Evolutionary conservation across 495 filamentous ascomycete species (phyloP).

Genomic region (Cairneyella variabilis): DNA sequence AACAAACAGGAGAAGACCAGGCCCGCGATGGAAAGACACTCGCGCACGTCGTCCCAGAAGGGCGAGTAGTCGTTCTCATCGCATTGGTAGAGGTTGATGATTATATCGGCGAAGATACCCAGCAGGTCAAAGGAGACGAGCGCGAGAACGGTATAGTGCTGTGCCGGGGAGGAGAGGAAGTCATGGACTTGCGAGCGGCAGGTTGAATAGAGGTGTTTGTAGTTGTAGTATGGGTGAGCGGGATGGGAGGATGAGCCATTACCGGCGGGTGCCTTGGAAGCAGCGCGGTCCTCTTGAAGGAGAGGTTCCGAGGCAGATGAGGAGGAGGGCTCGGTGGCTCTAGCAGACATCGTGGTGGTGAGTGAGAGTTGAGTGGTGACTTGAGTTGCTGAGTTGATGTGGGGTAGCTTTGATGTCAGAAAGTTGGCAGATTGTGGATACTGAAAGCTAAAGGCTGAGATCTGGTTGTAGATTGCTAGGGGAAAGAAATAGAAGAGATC

Average conservation of each 20-base stretch:
- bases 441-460: too few relatives aligned
- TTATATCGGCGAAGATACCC: conserved; percentile 58
- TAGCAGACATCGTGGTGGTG: neutral
- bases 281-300: neutral
- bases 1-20: conserved; percentile 58
- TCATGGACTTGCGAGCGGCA: conserved; percentile 26
- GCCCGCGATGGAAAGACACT: conserved; percentile 23
- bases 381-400: neutral
- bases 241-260: neutral
- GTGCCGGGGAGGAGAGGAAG: conserved; percentile 49
- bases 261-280: neutral
- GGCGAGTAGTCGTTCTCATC: conserved; percentile 34
- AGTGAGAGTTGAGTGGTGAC: neutral
- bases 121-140: conserved; percentile 54
- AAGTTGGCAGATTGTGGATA: too few relatives aligned
- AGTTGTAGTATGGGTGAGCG: neutral
- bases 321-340: neutral
- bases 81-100: conserved; percentile 58
- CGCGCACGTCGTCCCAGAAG: conserved; percentile 20
- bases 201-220: conserved; percentile 15
- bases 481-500: neutral
- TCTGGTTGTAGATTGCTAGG: too few relatives aligned
- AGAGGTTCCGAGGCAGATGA: conserved; percentile 5
- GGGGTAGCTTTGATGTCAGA: neutral
- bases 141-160: conserved; percentile 53